Evolutionary conservation across 345 rosid species (phyloP).

Genomic region (Gossypium ekmanianum): DNA sequence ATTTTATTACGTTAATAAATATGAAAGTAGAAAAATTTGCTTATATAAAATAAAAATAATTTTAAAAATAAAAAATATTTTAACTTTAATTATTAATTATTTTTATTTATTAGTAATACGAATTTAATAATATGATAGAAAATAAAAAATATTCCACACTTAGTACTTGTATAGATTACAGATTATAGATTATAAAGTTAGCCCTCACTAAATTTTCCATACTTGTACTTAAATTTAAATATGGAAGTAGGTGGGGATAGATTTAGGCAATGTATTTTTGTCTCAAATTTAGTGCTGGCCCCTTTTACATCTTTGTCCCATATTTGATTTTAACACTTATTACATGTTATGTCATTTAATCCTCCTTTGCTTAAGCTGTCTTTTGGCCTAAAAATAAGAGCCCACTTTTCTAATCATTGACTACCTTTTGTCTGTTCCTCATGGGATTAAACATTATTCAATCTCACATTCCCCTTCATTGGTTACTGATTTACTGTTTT

Average conservation of each 20-base stretch:
- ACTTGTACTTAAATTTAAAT: neutral
- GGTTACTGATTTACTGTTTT: neutral
- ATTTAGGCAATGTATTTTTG: neutral
- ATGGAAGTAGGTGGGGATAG: neutral
- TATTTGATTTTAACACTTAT: neutral
- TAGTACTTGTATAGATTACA: no score
- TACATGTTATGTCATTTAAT: conserved; percentile 2
- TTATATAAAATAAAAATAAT: no score
- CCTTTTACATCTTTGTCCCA: neutral
- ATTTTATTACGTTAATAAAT: no score
- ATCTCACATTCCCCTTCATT: neutral
- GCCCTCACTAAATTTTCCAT: no score
- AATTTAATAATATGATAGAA: no score
- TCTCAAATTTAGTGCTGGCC: neutral
- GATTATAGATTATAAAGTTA: no score
- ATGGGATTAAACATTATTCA: neutral
- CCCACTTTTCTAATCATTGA: neutral
- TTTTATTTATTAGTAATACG: no score
- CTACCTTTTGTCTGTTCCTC: neutral
- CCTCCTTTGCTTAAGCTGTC: neutral
- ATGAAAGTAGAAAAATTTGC: no score
- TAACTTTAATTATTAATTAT: no score
- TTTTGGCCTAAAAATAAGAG: conserved; percentile 6
- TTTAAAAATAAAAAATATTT: no score
- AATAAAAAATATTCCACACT: no score